Conservation (phyloP, 257 asterid genomes). For the Solanum appendiculatum region DNA sequence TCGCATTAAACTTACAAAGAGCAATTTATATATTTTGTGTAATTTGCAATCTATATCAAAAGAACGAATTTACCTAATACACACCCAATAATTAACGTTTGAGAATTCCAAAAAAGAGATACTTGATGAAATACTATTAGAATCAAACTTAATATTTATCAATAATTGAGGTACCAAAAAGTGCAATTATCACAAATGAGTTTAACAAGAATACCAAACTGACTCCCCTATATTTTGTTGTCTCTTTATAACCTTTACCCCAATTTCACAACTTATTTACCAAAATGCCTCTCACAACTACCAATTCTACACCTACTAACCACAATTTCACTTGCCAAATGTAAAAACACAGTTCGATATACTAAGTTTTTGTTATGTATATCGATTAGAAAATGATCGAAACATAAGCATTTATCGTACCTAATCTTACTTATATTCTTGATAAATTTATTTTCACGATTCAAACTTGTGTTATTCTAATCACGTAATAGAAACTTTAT, state of each 20-base stretch:
- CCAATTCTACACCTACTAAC: background rate
- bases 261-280: background rate
- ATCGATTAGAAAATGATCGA: background rate
- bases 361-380: background rate
- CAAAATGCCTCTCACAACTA: background rate
- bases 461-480: background rate
- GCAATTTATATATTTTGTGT: too few species aligned
- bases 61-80: background rate
- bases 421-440: background rate
- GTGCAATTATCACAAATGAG: background rate
- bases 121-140: background rate
- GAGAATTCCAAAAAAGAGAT: too few species aligned
- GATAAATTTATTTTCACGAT: background rate
- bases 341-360: fast-evolving
- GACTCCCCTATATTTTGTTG: background rate
- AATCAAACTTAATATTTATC: too few species aligned
- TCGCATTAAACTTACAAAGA: background rate
- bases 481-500: background rate
- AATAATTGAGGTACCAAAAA: too few species aligned
- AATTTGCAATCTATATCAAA: fast-evolving
- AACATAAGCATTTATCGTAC: fast-evolving
- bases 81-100: fast-evolving
- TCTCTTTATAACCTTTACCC: background rate
- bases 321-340: background rate
- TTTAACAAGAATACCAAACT: background rate